Evolutionary conservation across 2,329 filamentous ascomycete species (phyloP), one percentile per base, ranked within the genome.

Genomic region (Alternaria arborescens): DNA sequence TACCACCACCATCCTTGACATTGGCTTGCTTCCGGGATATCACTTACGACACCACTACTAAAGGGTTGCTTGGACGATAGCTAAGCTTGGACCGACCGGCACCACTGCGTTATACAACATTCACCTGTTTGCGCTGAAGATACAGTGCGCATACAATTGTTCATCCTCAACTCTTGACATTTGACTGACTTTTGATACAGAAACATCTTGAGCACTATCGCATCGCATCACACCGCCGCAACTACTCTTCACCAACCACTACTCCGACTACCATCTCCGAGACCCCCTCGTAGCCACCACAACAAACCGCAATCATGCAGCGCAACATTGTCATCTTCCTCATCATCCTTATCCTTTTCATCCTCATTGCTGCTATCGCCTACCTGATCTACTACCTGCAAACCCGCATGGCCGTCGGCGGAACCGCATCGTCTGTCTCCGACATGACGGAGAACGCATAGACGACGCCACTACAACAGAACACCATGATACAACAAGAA

Each of bases 271-370:
- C 20, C 2, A 26, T 20, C 36, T 47, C 48, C 58, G 42, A 61
- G 36, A 43, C 18, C 24, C 36, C 40, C 28, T 43, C 16, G 36
- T 42, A 1, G 36, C 34, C 20, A 26, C 7, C 14, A 20, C 38
- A n/a, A 20, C 42, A 50, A 44, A 44, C 44, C 55, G 51, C 60
- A 62, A 80, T 52, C 46, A 84, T 84, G 82, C 76, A 82, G 74
- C 81, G 82, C 75, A 84, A 84, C 76, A 76, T 84, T 65, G 82
- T 82, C 77, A 82, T 84, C 77, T 82, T 82, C 75, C 76, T 83
- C 69, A 84, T 84, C 74, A 80, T 84, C 73, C 78, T 84, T 68
- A 79, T 84, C 73, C 82, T 84, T 70, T 83, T 84, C 78, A 77
- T 84, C 70, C 77, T 84, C 52, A 80, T 84, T 53, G 80, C 80